A percentile compares a stretch with the other conserved stretches of the same genome.
phyloP scores from a whole-genome alignment of 2,329 filamentous ascomycete species.

The Xylaria digitata region DNA sequence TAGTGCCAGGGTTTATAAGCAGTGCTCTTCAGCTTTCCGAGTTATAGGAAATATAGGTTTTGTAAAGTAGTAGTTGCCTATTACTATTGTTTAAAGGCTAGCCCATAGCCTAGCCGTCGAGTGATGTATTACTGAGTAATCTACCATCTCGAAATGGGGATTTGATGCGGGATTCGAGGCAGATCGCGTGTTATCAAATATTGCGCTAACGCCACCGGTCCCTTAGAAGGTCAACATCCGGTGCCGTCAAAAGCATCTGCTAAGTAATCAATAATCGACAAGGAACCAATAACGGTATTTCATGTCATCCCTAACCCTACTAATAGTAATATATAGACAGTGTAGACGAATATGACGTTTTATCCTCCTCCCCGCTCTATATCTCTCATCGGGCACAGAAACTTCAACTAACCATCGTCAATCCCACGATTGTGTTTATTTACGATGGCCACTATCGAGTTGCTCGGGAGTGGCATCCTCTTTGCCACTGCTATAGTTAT shows the following conservation, averaged over 20 bases:
- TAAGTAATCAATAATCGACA: not conserved
- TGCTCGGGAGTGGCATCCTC: not conserved
- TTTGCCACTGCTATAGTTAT: constrained; percentile 6
- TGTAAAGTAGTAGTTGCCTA: too few species aligned
- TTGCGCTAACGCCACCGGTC: not conserved
- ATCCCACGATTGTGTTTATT: not conserved
- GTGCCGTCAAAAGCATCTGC: not conserved
- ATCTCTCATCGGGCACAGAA: not conserved
- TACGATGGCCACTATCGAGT: not conserved
- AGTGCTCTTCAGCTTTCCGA: too few species aligned
- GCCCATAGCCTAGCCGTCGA: too few species aligned
- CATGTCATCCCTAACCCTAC: not conserved
- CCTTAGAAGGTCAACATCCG: not conserved
- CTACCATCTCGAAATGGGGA: not conserved
- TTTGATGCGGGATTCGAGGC: not conserved
- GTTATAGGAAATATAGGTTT: too few species aligned
- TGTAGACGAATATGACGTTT: not conserved
- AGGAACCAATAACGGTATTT: not conserved
- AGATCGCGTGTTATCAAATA: not conserved
- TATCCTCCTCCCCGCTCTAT: not conserved
- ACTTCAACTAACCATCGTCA: not conserved
- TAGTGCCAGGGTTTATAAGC: too few species aligned
- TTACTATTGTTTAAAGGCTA: too few species aligned
- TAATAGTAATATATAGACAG: not conserved
- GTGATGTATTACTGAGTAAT: not conserved